phyloP scores from a whole-genome alignment of 2,329 filamentous ascomycete species.

The Dendrostoma leiphaemia region DNA sequence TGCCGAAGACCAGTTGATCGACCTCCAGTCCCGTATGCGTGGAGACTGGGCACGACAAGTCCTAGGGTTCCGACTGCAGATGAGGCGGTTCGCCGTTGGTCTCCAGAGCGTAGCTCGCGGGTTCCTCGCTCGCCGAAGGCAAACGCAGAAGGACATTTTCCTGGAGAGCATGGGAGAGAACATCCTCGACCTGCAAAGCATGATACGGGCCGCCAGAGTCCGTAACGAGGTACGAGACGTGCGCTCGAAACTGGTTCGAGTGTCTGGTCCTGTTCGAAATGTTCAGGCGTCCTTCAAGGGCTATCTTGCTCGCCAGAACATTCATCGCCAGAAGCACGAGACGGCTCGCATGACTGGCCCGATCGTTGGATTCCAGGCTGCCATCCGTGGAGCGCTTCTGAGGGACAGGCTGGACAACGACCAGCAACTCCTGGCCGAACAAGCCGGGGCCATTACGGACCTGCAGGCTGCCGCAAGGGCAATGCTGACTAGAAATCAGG shows the following conservation, averaged over 20 bases:
- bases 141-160: constrained; percentile 61
- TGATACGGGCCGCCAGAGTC: constrained; percentile 68
- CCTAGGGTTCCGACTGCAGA: constrained; percentile 75
- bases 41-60: constrained; percentile 87
- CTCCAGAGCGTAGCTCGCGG: constrained; percentile 80
- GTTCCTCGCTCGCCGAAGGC: constrained; percentile 65
- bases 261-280: constrained; percentile 61
- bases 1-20: constrained; percentile 71
- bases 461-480: constrained; percentile 69
- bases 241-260: constrained; percentile 58
- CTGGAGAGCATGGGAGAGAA: constrained; percentile 70
- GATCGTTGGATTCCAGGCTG: constrained; percentile 62
- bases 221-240: constrained; percentile 56
- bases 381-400: constrained; percentile 60
- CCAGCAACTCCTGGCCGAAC: constrained; percentile 48
- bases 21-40: constrained; percentile 82
- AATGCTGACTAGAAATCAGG: constrained; percentile 54
- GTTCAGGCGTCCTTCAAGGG: constrained; percentile 68
- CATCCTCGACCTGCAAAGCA: constrained; percentile 77
- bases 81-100: constrained; percentile 79
- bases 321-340: constrained; percentile 55
- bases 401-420: constrained; percentile 56
- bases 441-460: constrained; percentile 48
- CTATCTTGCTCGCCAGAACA: constrained; percentile 59
- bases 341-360: constrained; percentile 50